A percentile compares a stretch with the other conserved stretches of the same genome.
phyloP scores from a whole-genome alignment of 257 asterid species.

The Rauvolfia tetraphylla region DNA sequence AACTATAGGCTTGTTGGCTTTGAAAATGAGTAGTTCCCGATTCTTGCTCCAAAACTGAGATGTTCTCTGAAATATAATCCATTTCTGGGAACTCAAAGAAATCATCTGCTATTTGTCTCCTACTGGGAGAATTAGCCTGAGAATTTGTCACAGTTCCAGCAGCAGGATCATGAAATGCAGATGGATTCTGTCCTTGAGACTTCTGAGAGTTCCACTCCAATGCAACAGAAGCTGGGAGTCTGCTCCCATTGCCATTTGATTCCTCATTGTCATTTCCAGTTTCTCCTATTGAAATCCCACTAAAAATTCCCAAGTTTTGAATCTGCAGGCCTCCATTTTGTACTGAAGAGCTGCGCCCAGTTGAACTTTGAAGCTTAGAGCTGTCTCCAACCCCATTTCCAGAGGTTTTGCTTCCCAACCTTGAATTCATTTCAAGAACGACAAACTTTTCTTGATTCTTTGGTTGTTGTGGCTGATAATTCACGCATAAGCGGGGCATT shows the following conservation, averaged over 20 bases:
- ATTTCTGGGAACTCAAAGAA: slow-evolving; percentile 3
- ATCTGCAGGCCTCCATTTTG: background rate
- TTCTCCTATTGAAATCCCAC: background rate
- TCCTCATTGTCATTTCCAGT: background rate
- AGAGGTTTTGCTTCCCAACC: background rate
- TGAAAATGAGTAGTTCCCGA: background rate
- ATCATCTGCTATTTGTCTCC: background rate
- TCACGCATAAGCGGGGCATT: slow-evolving; percentile 9
- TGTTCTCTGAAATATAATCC: background rate
- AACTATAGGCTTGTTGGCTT: too few species aligned
- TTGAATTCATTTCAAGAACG: background rate
- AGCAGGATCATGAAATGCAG: background rate
- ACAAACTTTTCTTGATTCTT: background rate
- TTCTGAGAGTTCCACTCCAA: background rate
- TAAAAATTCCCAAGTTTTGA: background rate
- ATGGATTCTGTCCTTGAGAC: background rate
- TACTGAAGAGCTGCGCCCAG: background rate
- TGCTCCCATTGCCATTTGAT: background rate
- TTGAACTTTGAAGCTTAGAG: background rate
- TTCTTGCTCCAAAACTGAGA: background rate
- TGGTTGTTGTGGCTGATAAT: background rate
- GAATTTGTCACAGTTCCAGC: background rate
- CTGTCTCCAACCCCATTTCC: background rate
- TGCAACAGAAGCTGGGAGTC: background rate
- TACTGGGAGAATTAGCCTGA: background rate